These are phyloP conservation scores for Coemansia asiatica DNA, from an alignment of 192 early-diverging fungal genomes.

Conservation along the genomic window DNA sequence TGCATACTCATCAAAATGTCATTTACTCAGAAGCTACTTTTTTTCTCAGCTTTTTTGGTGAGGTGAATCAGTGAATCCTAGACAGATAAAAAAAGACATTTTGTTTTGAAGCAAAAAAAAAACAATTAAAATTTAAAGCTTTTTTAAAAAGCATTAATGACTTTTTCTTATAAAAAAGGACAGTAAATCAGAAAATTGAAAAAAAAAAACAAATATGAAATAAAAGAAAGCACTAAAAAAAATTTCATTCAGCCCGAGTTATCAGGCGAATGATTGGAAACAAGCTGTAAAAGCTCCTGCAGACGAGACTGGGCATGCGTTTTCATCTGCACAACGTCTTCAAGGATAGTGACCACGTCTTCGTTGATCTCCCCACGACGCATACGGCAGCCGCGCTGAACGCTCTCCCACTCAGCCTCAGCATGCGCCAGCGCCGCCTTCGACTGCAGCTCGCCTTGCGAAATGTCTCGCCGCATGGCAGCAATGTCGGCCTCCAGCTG, in stretches of 20 bases:
- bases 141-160: no score
- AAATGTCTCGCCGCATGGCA: slow-evolving; percentile 46
- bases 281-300: slow-evolving; percentile 44
- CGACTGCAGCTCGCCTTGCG: slow-evolving; percentile 50
- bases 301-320: slow-evolving; percentile 34
- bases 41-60: no score
- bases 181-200: slow-evolving; percentile 1
- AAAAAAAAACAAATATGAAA: background rate
- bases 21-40: no score
- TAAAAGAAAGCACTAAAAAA: no score
- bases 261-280: background rate
- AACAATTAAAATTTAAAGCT: background rate
- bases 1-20: no score
- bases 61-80: no score
- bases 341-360: slow-evolving; percentile 43
- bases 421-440: slow-evolving; percentile 45
- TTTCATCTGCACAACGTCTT: slow-evolving; percentile 47
- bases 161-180: no score
- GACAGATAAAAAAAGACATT: no score
- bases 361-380: slow-evolving; percentile 49
- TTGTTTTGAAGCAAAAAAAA: background rate
- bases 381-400: slow-evolving; percentile 49
- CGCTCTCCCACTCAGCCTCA: slow-evolving; percentile 53
- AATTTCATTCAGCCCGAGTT: background rate
- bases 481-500: slow-evolving; percentile 51